A percentile compares a stretch with the other conserved stretches of the same genome.
Evolutionary conservation across 805 yeast species (phyloP).

Genomic region (Ogataea parapolymorpha): DNA sequence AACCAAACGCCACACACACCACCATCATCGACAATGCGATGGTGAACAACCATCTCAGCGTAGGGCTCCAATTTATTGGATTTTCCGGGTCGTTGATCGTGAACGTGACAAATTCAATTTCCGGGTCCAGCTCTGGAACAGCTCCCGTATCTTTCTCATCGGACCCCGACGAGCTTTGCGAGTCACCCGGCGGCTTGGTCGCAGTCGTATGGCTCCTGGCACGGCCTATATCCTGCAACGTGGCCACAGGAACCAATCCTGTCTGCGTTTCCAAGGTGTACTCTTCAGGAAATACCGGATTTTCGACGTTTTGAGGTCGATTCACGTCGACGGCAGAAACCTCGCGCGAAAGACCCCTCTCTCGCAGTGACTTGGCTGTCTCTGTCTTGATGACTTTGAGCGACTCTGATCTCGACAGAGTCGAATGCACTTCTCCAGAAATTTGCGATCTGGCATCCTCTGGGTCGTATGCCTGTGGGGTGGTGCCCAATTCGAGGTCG

Average conservation of each 20-base stretch:
- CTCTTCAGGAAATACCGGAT: constrained; percentile 89
- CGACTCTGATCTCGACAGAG: constrained; percentile 33
- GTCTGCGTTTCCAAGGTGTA: constrained; percentile 84
- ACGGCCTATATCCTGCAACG: constrained; percentile 68
- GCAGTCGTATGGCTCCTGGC: constrained; percentile 19
- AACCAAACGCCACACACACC: constrained; percentile 89
- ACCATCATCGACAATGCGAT: constrained; percentile 66
- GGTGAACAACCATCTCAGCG: constrained; percentile 63
- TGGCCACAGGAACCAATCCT: constrained; percentile 79
- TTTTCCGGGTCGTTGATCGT: constrained; percentile 77
- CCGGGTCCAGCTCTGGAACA: constrained; percentile 48
- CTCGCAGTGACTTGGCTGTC: constrained; percentile 65
- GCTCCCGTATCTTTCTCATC: constrained; percentile 24
- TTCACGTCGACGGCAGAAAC: constrained; percentile 55
- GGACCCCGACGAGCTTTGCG: constrained; percentile 29
- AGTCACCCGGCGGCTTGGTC: constrained; percentile 23
- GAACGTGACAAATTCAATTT: constrained; percentile 83
- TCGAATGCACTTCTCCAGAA: constrained; percentile 31
- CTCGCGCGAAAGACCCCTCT: constrained; percentile 55
- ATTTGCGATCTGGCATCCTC: constrained; percentile 47
- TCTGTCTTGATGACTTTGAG: constrained; percentile 57
- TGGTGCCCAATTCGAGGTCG: constrained; percentile 18
- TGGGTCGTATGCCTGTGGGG: constrained; percentile 41
- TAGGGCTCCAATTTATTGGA: constrained; percentile 78
- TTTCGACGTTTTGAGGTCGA: constrained; percentile 49